phyloP scores from a whole-genome alignment of 305 asterid species.

The Vinca major region DNA sequence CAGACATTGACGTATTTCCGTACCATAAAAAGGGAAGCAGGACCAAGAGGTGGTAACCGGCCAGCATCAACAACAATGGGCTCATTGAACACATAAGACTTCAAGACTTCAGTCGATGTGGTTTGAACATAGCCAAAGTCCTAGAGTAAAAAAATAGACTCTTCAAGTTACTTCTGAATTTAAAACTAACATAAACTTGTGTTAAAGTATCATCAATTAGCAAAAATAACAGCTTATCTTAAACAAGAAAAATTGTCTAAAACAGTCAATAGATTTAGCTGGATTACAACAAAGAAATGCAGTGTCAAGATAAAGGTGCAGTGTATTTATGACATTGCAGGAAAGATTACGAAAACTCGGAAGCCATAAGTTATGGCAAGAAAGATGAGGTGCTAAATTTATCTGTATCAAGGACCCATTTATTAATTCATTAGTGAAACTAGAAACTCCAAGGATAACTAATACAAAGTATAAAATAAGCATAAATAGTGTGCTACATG shows the following conservation, averaged over 20 bases:
- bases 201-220: too few species aligned
- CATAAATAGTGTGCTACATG: background rate
- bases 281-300: background rate
- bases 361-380: background rate
- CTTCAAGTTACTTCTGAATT: constrained; percentile 4
- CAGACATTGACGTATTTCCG: constrained; percentile 15
- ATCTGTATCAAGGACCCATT: background rate
- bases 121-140: constrained; percentile 98
- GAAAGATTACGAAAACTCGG: background rate
- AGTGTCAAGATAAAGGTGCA: background rate
- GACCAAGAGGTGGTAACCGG: constrained; percentile 82
- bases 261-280: background rate
- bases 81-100: constrained; percentile 83
- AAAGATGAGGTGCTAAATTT: background rate
- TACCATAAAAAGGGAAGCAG: constrained; percentile 94
- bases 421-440: background rate
- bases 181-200: background rate
- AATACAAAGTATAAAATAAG: background rate
- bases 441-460: background rate
- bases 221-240: background rate
- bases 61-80: constrained; percentile 89
- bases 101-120: constrained; percentile 88
- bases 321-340: background rate
- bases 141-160: constrained; percentile 34
- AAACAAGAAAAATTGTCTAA: too few species aligned